Conservation (phyloP, 805 yeast species). For the Grigorovia yakushimaensis region DNA sequence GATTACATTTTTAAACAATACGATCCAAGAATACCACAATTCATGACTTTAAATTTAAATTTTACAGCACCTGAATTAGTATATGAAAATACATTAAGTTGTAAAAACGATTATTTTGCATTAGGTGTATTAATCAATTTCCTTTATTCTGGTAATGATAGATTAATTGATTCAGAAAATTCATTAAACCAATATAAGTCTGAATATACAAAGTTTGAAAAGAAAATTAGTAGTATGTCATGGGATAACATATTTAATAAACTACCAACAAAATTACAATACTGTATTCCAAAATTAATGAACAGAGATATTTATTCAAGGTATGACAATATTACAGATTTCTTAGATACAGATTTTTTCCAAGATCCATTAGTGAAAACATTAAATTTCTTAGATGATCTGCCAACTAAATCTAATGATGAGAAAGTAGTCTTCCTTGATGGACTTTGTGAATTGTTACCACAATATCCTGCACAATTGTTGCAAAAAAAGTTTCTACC, state of each 20-base stretch:
- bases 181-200: conserved; percentile 53
- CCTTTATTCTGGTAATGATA: conserved; percentile 47
- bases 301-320: conserved; percentile 44
- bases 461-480: conserved; percentile 48
- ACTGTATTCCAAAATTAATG: conserved; percentile 42
- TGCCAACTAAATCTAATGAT: conserved; percentile 56
- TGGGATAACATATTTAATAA: conserved; percentile 39
- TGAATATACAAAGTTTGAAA: conserved; percentile 40
- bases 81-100: conserved; percentile 50
- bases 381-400: conserved; percentile 71
- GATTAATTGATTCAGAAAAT: conserved; percentile 40
- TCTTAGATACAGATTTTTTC: conserved; percentile 65
- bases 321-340: conserved; percentile 41
- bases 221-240: conserved; percentile 33
- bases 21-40: conserved; percentile 67
- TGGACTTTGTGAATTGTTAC: conserved; percentile 46
- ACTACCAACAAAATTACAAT: conserved; percentile 47
- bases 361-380: conserved; percentile 77
- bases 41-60: conserved; percentile 59
- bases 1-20: conserved; percentile 61
- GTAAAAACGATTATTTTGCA: conserved; percentile 74
- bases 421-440: conserved; percentile 64
- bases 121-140: conserved; percentile 68
- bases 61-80: conserved; percentile 81
- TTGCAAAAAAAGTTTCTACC: conserved; percentile 68